Conservation (phyloP, 78 protist genomes). For the Planoprotostelium fungivorum region DNA sequence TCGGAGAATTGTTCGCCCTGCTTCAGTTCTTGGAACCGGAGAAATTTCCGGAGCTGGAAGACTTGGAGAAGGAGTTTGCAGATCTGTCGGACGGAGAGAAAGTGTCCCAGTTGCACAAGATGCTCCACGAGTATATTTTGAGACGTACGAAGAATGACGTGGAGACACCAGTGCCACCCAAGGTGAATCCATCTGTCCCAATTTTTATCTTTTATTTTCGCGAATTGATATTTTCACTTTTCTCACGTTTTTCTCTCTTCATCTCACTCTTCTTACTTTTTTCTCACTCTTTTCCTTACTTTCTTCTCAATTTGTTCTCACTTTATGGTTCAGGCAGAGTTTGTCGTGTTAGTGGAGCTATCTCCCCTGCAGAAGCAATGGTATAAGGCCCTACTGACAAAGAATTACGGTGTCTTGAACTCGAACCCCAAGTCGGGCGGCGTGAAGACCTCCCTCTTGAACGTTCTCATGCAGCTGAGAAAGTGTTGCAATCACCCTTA, state of each 20-base stretch:
- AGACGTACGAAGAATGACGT: conserved; percentile 86
- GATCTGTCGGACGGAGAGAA: conserved; percentile 37
- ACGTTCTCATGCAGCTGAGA: conserved; percentile 70
- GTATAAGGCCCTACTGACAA: conserved; percentile 87
- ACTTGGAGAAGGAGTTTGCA: conserved; percentile 53
- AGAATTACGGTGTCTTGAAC: conserved; percentile 28
- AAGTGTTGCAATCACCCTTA: conserved; percentile 91
- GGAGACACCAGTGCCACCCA: conserved; percentile 77
- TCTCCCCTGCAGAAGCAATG: conserved; percentile 84
- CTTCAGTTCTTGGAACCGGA: conserved; percentile 86
- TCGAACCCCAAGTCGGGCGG: background rate
- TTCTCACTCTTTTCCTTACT: too few species aligned
- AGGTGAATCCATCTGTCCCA: conserved; percentile 17
- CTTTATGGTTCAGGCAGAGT: conserved; percentile 90
- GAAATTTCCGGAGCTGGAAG: conserved; percentile 69
- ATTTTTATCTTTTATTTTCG: too few species aligned
- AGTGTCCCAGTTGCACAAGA: conserved; percentile 53
- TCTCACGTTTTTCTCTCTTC: too few species aligned
- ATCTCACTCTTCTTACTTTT: too few species aligned
- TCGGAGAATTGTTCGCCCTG: conserved; percentile 89
- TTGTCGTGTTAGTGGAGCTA: conserved; percentile 75
- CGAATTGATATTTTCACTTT: too few species aligned
- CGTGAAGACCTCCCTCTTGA: background rate
- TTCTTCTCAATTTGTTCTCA: too few species aligned
- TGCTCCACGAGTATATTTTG: conserved; percentile 80